Conservation (phyloP, 2,329 filamentous ascomycete genomes). For the Hypoxylon sp. region DNA sequence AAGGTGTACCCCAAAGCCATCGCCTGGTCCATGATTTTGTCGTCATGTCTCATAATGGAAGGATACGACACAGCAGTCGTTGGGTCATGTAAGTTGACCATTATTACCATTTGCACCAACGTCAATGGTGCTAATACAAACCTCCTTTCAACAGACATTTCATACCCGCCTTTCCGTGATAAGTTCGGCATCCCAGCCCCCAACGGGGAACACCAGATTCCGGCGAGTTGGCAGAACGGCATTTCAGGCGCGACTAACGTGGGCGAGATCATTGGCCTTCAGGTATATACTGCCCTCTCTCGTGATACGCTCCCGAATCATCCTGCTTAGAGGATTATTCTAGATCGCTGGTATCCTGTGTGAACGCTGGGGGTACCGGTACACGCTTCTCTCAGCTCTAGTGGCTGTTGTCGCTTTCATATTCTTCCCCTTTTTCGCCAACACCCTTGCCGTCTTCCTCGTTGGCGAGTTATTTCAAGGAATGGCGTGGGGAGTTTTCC, state of each 20-base stretch:
- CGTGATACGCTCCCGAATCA: background rate
- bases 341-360: constrained; percentile 59
- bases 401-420: constrained; percentile 56
- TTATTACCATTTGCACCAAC: background rate
- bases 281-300: constrained; percentile 41
- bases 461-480: constrained; percentile 58
- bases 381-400: constrained; percentile 58
- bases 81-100: constrained; percentile 48
- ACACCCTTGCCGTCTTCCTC: constrained; percentile 54
- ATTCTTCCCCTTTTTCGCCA: constrained; percentile 58
- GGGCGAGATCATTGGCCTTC: constrained; percentile 63
- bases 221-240: constrained; percentile 63
- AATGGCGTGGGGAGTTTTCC: constrained; percentile 55
- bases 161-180: constrained; percentile 54
- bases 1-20: constrained; percentile 61
- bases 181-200: constrained; percentile 52
- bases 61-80: constrained; percentile 50
- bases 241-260: constrained; percentile 60
- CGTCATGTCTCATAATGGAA: constrained; percentile 57
- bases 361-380: constrained; percentile 57
- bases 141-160: constrained; percentile 52
- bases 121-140: background rate
- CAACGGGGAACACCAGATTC: constrained; percentile 57
- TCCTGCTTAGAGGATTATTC: background rate
- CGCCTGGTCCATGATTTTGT: constrained; percentile 59